Evolutionary conservation across 805 yeast species (phyloP).

Genomic region (Nakazawaea ambrosiae): DNA sequence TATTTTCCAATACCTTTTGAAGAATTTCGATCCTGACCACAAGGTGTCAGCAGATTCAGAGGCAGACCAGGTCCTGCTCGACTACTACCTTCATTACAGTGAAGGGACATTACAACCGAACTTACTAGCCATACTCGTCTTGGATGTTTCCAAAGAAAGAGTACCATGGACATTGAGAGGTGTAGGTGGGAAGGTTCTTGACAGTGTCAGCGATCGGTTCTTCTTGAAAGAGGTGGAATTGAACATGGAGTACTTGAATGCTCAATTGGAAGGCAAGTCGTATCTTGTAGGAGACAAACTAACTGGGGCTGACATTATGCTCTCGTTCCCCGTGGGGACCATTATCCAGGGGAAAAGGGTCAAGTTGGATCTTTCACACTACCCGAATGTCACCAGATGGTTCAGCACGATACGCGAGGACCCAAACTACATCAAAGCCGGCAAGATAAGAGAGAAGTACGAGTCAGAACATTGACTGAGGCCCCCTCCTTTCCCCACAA

Average conservation of each 20-base stretch:
- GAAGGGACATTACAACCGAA: constrained; percentile 58
- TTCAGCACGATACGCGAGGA: not conserved
- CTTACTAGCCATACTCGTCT: constrained; percentile 19
- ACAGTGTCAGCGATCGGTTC: constrained; percentile 40
- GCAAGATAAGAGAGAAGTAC: too few species aligned
- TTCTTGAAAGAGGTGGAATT: constrained; percentile 38
- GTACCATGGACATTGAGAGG: constrained; percentile 44
- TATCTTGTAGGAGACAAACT: constrained; percentile 43
- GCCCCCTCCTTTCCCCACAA: too few species aligned
- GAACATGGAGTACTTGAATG: constrained; percentile 35
- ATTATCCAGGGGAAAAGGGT: not conserved
- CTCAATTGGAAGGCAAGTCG: constrained; percentile 17
- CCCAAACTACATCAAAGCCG: not conserved
- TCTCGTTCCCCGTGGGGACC: constrained; percentile 34
- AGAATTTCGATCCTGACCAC: constrained; percentile 37
- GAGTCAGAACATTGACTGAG: too few species aligned
- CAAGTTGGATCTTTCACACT: not conserved
- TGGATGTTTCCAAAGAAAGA: constrained; percentile 29
- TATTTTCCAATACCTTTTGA: constrained; percentile 45
- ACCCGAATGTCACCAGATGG: constrained; percentile 9
- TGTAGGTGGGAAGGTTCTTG: constrained; percentile 34
- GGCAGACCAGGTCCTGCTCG: constrained; percentile 35
- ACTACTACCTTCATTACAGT: constrained; percentile 47
- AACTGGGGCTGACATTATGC: constrained; percentile 52
- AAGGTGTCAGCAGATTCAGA: constrained; percentile 30